These are phyloP conservation scores for Hemerocallis citrina DNA, from an alignment of 106 monocot species.

Conservation along the genomic window DNA sequence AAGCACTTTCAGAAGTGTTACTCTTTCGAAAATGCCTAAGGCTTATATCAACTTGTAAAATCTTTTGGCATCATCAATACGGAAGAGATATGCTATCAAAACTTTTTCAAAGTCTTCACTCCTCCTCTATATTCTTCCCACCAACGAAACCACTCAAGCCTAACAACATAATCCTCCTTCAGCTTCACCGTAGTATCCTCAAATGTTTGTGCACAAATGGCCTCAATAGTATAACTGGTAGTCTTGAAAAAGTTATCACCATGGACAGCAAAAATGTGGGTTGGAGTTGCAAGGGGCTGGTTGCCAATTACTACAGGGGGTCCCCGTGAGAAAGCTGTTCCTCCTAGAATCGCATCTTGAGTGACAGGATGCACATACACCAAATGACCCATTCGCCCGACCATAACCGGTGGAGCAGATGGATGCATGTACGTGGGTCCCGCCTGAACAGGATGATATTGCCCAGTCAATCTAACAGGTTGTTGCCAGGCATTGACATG, in stretches of 20 bases:
- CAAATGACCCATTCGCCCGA: constrained; percentile 29
- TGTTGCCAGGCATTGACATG: constrained; percentile 17
- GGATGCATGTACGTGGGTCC: constrained; percentile 31
- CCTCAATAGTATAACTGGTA: constrained; percentile 78
- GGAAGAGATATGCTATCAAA: no score
- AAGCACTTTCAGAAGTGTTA: no score
- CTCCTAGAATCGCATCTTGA: constrained; percentile 37
- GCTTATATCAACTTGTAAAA: no score
- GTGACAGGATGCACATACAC: constrained; percentile 40
- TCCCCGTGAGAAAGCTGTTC: constrained; percentile 25
- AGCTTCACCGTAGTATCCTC: constrained; percentile 70
- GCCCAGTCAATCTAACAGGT: constrained; percentile 22
- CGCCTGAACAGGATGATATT: constrained; percentile 30
- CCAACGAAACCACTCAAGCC: no score
- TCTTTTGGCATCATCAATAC: no score
- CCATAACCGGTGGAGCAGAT: constrained; percentile 28
- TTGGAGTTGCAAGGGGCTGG: no score
- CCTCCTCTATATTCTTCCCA: no score
- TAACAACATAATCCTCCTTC: no score
- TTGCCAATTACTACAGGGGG: no score
- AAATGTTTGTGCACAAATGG: constrained; percentile 65
- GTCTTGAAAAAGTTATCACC: constrained; percentile 97
- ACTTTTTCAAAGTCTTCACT: no score
- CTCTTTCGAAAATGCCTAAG: no score
- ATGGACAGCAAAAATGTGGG: no score